phyloP scores from a whole-genome alignment of 257 asterid species.

The Rhazya stricta region DNA sequence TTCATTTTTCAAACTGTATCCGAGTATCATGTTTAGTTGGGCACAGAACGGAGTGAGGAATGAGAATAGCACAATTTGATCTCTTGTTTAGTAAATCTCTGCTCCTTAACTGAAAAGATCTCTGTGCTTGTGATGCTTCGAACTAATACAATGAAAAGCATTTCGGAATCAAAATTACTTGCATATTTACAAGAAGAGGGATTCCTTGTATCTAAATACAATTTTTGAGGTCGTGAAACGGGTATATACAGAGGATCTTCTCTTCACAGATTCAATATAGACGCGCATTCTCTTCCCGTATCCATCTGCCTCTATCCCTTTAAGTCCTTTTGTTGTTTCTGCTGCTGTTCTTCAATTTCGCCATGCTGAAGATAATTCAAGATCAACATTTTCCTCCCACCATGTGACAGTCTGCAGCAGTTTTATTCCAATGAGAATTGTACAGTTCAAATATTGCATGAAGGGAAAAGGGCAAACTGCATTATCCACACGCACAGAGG shows the following conservation, averaged over 20 bases:
- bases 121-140: not conserved
- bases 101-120: not conserved
- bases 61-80: not conserved
- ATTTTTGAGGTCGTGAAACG: not conserved
- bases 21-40: not conserved
- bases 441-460: conserved; percentile 2
- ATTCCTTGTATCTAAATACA: not conserved
- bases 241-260: not conserved
- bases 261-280: not conserved
- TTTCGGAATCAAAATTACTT: not conserved
- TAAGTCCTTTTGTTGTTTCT: not conserved
- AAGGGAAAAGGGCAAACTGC: not conserved
- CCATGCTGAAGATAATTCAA: conserved; percentile 81
- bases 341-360: conserved; percentile 51
- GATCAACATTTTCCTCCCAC: conserved; percentile 89
- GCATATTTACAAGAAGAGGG: not conserved
- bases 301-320: not conserved
- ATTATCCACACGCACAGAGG: not conserved
- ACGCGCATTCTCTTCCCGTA: not conserved
- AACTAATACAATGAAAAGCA: not conserved
- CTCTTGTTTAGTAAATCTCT: not conserved
- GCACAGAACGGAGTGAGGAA: not conserved
- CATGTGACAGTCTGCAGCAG: conserved; percentile 57
- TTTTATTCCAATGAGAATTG: not conserved
- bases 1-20: not conserved